These are phyloP conservation scores for Agapanthus africanus DNA, from an alignment of 106 monocot species.

Conservation along the genomic window DNA sequence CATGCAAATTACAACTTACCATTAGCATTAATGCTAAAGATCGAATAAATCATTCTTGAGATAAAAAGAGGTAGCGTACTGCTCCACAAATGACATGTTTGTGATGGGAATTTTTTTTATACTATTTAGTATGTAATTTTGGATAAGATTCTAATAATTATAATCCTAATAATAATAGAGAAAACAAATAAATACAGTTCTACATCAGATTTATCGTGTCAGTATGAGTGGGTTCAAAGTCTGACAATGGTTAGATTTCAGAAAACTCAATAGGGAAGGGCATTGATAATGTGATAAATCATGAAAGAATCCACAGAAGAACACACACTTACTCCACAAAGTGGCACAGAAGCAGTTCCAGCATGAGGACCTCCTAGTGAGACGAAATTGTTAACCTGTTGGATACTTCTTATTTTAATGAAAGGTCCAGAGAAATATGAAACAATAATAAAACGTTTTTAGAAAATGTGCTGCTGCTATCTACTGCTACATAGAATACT, in stretches of 20 bases:
- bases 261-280: too few relatives aligned
- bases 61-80: background rate
- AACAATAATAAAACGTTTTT: too few relatives aligned
- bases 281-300: constrained; percentile 10
- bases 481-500: too few relatives aligned
- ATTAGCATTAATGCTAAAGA: background rate
- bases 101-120: background rate
- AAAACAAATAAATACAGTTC: background rate
- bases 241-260: too few relatives aligned
- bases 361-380: constrained; percentile 95
- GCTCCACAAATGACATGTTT: background rate
- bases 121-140: background rate
- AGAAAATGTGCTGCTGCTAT: too few relatives aligned
- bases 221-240: background rate
- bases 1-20: background rate
- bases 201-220: background rate
- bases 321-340: constrained; percentile 74
- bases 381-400: constrained; percentile 87
- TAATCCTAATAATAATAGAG: background rate
- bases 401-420: background rate
- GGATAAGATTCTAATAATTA: background rate
- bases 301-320: background rate
- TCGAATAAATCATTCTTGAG: background rate
- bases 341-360: constrained; percentile 91
- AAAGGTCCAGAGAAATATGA: background rate